These are phyloP conservation scores for Paralagenidium karlingii DNA, from an alignment of 352 stramenopile species.

Conservation along the genomic window DNA sequence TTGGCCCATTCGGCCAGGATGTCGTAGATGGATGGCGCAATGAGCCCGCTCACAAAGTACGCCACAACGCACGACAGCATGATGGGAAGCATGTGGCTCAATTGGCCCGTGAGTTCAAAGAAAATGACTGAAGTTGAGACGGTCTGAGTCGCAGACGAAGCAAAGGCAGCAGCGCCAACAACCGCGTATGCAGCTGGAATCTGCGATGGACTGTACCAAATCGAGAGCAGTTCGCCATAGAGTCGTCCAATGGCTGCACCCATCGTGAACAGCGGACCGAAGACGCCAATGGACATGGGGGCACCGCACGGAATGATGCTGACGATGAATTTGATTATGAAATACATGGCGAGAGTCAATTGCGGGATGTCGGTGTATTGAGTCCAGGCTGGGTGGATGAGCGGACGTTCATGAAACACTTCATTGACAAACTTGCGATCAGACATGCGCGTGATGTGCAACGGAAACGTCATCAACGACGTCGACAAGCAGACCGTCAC, in stretches of 20 bases:
- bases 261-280: conserved; percentile 73
- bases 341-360: conserved; percentile 54
- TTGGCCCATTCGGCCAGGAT: conserved; percentile 65
- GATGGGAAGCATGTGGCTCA: conserved; percentile 74
- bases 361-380: conserved; percentile 41
- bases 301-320: conserved; percentile 60
- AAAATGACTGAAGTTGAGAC: conserved; percentile 83
- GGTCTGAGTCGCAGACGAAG: conserved; percentile 82
- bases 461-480: conserved; percentile 43
- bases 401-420: conserved; percentile 45
- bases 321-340: conserved; percentile 52
- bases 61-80: conserved; percentile 70
- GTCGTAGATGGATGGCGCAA: conserved; percentile 79
- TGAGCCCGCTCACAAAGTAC: conserved; percentile 68
- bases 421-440: conserved; percentile 65
- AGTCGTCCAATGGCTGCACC: conserved; percentile 56
- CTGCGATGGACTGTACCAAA: conserved; percentile 63
- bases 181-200: conserved; percentile 79
- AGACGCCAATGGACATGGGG: conserved; percentile 64
- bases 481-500: conserved; percentile 46
- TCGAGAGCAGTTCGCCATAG: conserved; percentile 68
- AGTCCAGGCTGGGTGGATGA: conserved; percentile 48
- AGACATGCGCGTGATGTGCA: conserved; percentile 58
- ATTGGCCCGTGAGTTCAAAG: conserved; percentile 70
- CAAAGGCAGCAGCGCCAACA: conserved; percentile 85